Percentiles rank a stretch among this genome's conserved stretches.
These are phyloP conservation scores for Tricholoma furcatifolium DNA, from an alignment of 768 basidiomycete genomes.

Conservation along the genomic window DNA sequence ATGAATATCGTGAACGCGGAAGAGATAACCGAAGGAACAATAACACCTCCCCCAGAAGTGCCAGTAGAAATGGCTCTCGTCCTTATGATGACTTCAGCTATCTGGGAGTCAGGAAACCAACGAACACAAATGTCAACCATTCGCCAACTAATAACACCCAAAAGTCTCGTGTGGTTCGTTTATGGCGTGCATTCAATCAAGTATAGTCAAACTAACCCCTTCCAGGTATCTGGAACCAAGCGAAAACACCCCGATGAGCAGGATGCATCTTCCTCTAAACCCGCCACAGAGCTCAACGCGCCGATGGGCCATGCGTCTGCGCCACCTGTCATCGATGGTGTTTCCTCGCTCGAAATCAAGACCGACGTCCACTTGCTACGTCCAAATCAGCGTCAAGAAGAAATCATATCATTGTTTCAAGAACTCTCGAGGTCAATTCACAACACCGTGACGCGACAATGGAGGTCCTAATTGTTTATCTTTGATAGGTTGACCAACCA, in stretches of 20 bases:
- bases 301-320: not conserved
- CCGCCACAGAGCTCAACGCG: not conserved
- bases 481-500: slow-evolving; percentile 42
- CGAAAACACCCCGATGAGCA: slow-evolving; percentile 5
- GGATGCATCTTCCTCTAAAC: not conserved
- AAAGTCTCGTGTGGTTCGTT: slow-evolving; percentile 6
- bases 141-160: not conserved
- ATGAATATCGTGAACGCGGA: slow-evolving; percentile 9
- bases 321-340: not conserved
- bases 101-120: slow-evolving; percentile 12
- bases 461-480: not conserved
- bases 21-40: slow-evolving; percentile 10
- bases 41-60: slow-evolving; percentile 2
- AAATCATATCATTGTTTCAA: slow-evolving; percentile 34
- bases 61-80: slow-evolving; percentile 9
- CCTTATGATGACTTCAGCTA: slow-evolving; percentile 11
- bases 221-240: slow-evolving; percentile 12
- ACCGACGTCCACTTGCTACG: not conserved
- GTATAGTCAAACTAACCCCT: not conserved
- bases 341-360: not conserved
- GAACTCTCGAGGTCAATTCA: slow-evolving; percentile 38
- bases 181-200: not conserved
- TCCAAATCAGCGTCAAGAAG: slow-evolving; percentile 17
- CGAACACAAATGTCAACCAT: not conserved
- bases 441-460: slow-evolving; percentile 11